Evolutionary conservation across 306 rosid genomes (phyloP), one percentile per base, ranked within the genome.

Genomic region (Casuarina equisetifolia): DNA sequence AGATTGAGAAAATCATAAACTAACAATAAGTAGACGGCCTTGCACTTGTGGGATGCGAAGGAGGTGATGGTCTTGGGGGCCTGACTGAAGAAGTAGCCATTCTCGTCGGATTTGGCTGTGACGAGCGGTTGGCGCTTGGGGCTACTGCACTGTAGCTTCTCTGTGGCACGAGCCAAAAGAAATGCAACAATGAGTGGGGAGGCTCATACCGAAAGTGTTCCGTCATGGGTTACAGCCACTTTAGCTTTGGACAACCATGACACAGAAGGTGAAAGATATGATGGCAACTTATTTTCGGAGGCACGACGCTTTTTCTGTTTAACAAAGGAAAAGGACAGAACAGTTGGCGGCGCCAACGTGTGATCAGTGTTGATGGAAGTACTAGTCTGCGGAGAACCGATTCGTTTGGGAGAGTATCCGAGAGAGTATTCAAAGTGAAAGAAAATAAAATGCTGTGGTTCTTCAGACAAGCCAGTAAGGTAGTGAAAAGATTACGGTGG

Each of bases 41-140:
- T 85, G 79, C 98, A 94, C 63, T 79, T 90, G 86, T 91, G 95
- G 25, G 84, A 87, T 0, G 91, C 98, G n/a, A 16, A 92, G 57
- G 83, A 86, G 15, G 97, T 92, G 16, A 93, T 74, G 45, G 70
- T 68, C 88, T 90, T 88, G 6, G 93, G 83, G 0, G 92, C 93
- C 19, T 78, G 75, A 16, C 89, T 19, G 88, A 77, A 93, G 87
- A 90, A 92, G 49, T 92, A 89, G 4, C 98, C 98, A 36, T 94
- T 88, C 57, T 92, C 87, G 86, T 94, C 98, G 0, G 90, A 84
- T 48, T 59, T 81, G 0, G 55, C 85, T 3, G 79, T 87, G 15
- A 67, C 63, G 0, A 67, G 78, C 54, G 81, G 2, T 0, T 79
- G 85, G 82, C 85, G 83, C 82, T 46, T 88, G 0, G 91, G 89